These are phyloP conservation scores for Forsythia viridissima DNA, from an alignment of 257 asterid genomes.

Conservation along the genomic window DNA sequence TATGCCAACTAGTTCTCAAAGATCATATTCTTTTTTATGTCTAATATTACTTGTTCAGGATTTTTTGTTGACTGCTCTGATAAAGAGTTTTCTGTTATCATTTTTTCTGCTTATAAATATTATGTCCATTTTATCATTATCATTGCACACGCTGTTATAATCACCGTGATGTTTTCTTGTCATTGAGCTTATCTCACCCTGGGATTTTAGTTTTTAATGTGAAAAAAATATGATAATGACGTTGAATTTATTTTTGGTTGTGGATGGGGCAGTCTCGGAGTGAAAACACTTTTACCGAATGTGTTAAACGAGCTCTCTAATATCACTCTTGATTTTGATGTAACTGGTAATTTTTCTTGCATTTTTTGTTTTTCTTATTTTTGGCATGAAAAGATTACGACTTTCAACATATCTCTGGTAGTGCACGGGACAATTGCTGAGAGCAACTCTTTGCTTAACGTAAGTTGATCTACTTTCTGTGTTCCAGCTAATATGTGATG, in stretches of 20 bases:
- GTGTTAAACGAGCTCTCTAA: background rate
- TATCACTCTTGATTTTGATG: background rate
- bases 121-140: background rate
- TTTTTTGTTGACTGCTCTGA: background rate
- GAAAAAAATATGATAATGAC: background rate
- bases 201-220: background rate
- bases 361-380: background rate
- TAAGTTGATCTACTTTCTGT: conserved; percentile 39
- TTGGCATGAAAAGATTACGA: conserved; percentile 47
- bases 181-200: background rate
- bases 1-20: background rate
- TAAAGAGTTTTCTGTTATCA: background rate
- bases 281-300: background rate
- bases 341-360: background rate
- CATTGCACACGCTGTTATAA: too few species aligned
- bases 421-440: conserved; percentile 82
- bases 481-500: background rate
- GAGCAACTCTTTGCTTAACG: conserved; percentile 49
- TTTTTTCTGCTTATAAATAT: background rate
- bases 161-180: too few species aligned
- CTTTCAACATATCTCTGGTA: conserved; percentile 88
- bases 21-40: background rate
- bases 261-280: background rate
- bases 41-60: background rate
- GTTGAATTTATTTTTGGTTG: background rate